Base-by-base conservation (phyloP, 192 early-diverging fungal species). In the Allomyces macrogynus region DNA sequence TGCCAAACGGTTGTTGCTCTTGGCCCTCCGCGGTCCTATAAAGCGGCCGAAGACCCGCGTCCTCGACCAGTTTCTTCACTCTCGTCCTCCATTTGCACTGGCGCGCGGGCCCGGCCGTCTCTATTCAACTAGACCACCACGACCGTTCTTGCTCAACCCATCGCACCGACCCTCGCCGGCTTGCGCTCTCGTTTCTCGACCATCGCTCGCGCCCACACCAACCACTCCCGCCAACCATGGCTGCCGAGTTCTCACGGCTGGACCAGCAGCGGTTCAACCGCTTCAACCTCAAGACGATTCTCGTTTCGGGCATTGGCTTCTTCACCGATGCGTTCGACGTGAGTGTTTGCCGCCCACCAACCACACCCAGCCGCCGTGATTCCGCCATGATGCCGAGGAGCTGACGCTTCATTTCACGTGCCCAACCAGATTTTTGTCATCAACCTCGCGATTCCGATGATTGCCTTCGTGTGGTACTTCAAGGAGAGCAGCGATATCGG, bases 321-420 rank as follows among this genome's bases (percentile, higher is more conserved):
- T 86, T 93, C 70, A 88, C 88, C 65, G 91, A 97, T 76, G 85
- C 91, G 22, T 95, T 95, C 73, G 94, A 97, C 79, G 32, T 40
- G 32, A 40, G 32, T 40, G 8, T 40, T 40, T 40, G 32, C 32
- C 7, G 32, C 3, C 32, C 32, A 40, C 32, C 32, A 7, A 40
- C 32, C 32, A 40, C 32, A 8, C 8, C 32, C 32, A 7, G 32
- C 32, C 32, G 32, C 32, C 32, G 32, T 40, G 32, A 40, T 40
- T 40, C 8, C 32, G 32, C 3, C 3, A 40, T 40, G 32, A 40
- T 40, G 32, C 32, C 7, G 7, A 8, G 26, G 32, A 40, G 32
- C 32, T 40, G 32, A 40, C 32, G 32, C 3, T 26, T 7, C 32
- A 8, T 8, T 40, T 8, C 32, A 2, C 32, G 32, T 7, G 3